Evolutionary conservation across 768 basidiomycete genomes (phyloP).

Genomic region (Tylopilus cervinicoccineus): DNA sequence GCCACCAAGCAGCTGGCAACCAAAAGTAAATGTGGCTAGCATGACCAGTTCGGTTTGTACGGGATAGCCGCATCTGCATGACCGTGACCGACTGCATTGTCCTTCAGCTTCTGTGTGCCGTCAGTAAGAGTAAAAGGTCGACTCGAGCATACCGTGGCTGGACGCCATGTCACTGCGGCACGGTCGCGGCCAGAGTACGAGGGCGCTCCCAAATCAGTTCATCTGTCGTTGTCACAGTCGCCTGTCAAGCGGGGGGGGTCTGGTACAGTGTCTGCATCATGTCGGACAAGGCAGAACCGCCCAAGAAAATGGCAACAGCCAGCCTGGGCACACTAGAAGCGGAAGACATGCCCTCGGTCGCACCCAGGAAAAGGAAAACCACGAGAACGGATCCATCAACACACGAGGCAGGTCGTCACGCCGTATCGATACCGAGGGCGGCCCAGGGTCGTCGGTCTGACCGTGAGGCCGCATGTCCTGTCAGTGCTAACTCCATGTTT

Average conservation of each 20-base stretch:
- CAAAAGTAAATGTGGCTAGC: slow-evolving; percentile 3
- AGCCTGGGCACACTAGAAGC: slow-evolving; percentile 13
- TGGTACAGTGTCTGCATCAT: slow-evolving; percentile 15
- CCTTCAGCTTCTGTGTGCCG: not conserved
- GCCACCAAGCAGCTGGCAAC: slow-evolving; percentile 7
- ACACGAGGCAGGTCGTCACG: slow-evolving; percentile 14
- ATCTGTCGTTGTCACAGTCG: slow-evolving; percentile 12
- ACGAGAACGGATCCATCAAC: slow-evolving; percentile 9
- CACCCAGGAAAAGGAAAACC: slow-evolving; percentile 28
- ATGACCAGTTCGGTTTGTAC: not conserved
- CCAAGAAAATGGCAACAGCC: slow-evolving; percentile 22
- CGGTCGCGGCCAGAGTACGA: slow-evolving; percentile 15
- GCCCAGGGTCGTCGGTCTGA: slow-evolving; percentile 27
- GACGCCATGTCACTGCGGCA: slow-evolving; percentile 13
- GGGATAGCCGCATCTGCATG: no score
- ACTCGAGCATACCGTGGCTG: not conserved
- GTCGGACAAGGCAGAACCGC: slow-evolving; percentile 24
- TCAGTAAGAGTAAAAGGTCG: not conserved
- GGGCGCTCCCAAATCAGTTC: slow-evolving; percentile 28
- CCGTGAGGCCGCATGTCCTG: slow-evolving; percentile 15
- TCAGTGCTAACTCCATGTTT: not conserved
- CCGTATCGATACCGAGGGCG: slow-evolving; percentile 15
- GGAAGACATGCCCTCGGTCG: slow-evolving; percentile 12
- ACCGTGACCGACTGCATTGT: not conserved
- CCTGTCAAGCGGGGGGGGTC: slow-evolving; percentile 8